Evolutionary conservation across 345 rosid genomes (phyloP), one percentile per base, ranked within the genome.

Genomic region (Gossypium longicalyx): DNA sequence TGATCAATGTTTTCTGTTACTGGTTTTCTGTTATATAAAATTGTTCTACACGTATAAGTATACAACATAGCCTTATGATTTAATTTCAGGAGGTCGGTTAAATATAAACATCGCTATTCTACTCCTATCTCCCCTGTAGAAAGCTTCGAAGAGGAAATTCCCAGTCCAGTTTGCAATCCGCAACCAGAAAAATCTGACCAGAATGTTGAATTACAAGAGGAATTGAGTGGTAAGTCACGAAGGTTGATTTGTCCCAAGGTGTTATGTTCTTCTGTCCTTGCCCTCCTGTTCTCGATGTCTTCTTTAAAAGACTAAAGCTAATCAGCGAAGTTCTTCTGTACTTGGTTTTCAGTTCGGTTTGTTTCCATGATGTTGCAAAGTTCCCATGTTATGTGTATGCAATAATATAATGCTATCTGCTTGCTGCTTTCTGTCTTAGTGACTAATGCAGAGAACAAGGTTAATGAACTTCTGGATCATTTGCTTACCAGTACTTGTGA

Each of bases 401-500:
- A 43, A 51, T 70, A 27, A 70, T 7, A 52, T 29, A 52, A 49
- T 52, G 47, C 12, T 52, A 69, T 76, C 38, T 52, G 20, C 47
- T 61, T 51, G 75, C 38, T 52, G 13, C 47, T 61, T 51, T 79
- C 75, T 76, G 94, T 77, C 77, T 80, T 84, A 74, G 75, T 74
- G 56, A 64, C 78, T 41, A 77, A 79, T 79, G 85, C 80, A 27
- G 90, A 82, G 79, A 83, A 81, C 68, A 64, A 49, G 79, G 78
- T 85, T 25, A 43, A 76, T 57, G 85, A 86, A 16, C 78, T 90
- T 80, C 66, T 91, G 77, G 88, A 81, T 74, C 84, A 85, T 65
- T 73, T 93, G 81, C 89, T 93, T 73, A 70, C 89, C 45, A 43
- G 52, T 70, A 78, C 64, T 74, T 79, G 23, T 68, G 90, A 83